Conservation (phyloP, 2,329 filamentous ascomycete species). For the Aureobasidium leucospermi region DNA sequence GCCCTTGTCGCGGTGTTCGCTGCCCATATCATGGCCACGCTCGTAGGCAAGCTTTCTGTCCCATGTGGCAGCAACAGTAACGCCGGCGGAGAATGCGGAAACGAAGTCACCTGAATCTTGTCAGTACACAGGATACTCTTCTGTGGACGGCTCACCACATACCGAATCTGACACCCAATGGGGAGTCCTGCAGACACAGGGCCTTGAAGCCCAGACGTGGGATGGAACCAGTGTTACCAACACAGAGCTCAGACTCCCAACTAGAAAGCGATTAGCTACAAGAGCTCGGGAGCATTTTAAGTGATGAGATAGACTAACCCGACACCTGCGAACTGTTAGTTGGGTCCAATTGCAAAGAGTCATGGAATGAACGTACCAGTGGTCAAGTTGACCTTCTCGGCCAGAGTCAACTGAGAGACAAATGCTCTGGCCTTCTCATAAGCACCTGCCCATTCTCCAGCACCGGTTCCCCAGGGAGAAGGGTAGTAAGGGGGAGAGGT, state of each 20-base stretch:
- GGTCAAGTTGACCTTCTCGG: constrained; percentile 91
- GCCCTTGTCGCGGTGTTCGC: constrained; percentile 67
- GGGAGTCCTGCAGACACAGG: constrained; percentile 82
- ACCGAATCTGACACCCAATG: constrained; percentile 67
- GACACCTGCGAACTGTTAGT: constrained; percentile 31
- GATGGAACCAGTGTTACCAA: constrained; percentile 65
- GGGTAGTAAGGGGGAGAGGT: constrained; percentile 66
- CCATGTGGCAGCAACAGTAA: constrained; percentile 78
- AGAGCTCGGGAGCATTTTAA: not conserved
- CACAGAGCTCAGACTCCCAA: constrained; percentile 64
- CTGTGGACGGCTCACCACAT: constrained; percentile 19
- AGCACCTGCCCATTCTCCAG: constrained; percentile 66
- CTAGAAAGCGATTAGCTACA: constrained; percentile 30
- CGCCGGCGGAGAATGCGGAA: constrained; percentile 71
- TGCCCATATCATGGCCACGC: constrained; percentile 66
- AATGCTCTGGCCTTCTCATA: constrained; percentile 70
- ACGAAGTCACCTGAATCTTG: constrained; percentile 57
- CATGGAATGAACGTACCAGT: constrained; percentile 49
- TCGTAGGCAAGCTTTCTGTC: constrained; percentile 62
- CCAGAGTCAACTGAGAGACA: constrained; percentile 72
- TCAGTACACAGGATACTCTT: not conserved
- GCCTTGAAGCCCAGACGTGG: constrained; percentile 62
- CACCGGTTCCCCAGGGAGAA: constrained; percentile 75
- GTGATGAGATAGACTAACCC: constrained; percentile 49
- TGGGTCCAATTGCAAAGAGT: not conserved